Conservation (phyloP, 176 grass and related monocot genomes). For the Aegilops tauschii region DNA sequence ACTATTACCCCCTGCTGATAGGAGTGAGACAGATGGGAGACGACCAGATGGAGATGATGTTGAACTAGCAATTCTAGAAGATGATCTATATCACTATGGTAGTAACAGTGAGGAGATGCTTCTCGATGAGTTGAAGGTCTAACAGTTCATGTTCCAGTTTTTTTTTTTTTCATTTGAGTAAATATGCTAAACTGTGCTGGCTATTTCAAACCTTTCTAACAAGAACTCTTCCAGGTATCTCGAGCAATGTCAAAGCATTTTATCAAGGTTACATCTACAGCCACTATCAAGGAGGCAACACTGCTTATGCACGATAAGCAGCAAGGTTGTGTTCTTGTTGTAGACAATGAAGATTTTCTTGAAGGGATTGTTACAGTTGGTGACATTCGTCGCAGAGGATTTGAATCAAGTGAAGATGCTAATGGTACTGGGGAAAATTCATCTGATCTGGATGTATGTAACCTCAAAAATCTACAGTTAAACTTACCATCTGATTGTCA, state of each 20-base stretch:
- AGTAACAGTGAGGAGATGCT: slow-evolving; percentile 77
- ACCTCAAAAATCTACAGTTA: slow-evolving; percentile 9
- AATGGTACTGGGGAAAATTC: slow-evolving; percentile 32
- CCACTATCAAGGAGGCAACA: slow-evolving; percentile 62
- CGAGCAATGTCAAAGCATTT: slow-evolving; percentile 88
- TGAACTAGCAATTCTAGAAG: slow-evolving; percentile 61
- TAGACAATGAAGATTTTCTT: slow-evolving; percentile 93
- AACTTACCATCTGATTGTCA: not conserved
- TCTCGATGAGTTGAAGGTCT: slow-evolving; percentile 94
- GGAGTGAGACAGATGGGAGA: slow-evolving; percentile 48
- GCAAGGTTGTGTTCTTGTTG: slow-evolving; percentile 89
- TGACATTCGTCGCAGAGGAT: slow-evolving; percentile 69
- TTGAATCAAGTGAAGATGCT: slow-evolving; percentile 45
- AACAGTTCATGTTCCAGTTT: not conserved
- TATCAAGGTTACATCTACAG: slow-evolving; percentile 60
- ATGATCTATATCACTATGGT: slow-evolving; percentile 50
- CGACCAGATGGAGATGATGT: slow-evolving; percentile 54
- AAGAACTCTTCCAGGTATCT: slow-evolving; percentile 63
- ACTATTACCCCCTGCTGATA: slow-evolving; percentile 53
- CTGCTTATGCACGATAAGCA: slow-evolving; percentile 84
- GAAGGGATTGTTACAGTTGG: slow-evolving; percentile 86
- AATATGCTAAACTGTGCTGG: not conserved
- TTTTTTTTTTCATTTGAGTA: slow-evolving; percentile 4
- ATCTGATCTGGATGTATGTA: slow-evolving; percentile 47
- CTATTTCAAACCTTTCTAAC: slow-evolving; percentile 22